Evolutionary conservation across 495 filamentous ascomycete species (phyloP).

Genomic region (Penicillium argentinense): DNA sequence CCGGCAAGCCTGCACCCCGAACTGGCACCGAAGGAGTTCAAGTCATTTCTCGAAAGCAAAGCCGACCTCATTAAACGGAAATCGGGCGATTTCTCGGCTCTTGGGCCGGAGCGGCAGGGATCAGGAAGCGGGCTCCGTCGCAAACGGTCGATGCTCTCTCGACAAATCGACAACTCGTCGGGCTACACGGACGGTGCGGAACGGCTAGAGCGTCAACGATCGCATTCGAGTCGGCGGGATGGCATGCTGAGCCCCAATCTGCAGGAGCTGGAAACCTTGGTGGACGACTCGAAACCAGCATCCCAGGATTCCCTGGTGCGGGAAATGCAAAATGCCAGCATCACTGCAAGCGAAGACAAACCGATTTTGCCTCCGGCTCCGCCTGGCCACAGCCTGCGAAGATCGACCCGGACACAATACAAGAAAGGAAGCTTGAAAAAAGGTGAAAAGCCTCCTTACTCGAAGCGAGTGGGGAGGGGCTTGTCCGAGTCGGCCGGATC

Average conservation of each 20-base stretch:
- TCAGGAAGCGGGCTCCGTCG: constrained; percentile 67
- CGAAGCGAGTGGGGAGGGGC: constrained; percentile 64
- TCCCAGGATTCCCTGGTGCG: constrained; percentile 33
- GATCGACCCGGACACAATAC: constrained; percentile 92
- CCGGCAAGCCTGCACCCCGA: constrained; percentile 93
- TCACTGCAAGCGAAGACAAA: constrained; percentile 68
- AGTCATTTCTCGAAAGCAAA: constrained; percentile 90
- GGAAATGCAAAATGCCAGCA: constrained; percentile 47
- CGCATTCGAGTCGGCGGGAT: constrained; percentile 53
- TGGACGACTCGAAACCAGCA: constrained; percentile 73
- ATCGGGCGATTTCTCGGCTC: constrained; percentile 66
- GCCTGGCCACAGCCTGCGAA: constrained; percentile 73
- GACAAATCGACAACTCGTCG: constrained; percentile 75
- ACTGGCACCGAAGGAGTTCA: constrained; percentile 94
- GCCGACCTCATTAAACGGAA: constrained; percentile 84
- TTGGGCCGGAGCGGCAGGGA: constrained; percentile 61
- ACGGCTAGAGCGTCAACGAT: constrained; percentile 72
- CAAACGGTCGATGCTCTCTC: constrained; percentile 95
- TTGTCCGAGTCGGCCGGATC: constrained; percentile 60
- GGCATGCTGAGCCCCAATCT: constrained; percentile 58
- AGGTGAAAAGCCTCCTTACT: constrained; percentile 72
- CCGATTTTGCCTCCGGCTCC: constrained; percentile 78
- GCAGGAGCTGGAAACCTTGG: constrained; percentile 71
- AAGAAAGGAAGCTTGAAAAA: constrained; percentile 81
- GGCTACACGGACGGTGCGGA: constrained; percentile 90